Evolutionary conservation across 495 filamentous ascomycete genomes (phyloP).

Genomic region (Immersiella caudata): DNA sequence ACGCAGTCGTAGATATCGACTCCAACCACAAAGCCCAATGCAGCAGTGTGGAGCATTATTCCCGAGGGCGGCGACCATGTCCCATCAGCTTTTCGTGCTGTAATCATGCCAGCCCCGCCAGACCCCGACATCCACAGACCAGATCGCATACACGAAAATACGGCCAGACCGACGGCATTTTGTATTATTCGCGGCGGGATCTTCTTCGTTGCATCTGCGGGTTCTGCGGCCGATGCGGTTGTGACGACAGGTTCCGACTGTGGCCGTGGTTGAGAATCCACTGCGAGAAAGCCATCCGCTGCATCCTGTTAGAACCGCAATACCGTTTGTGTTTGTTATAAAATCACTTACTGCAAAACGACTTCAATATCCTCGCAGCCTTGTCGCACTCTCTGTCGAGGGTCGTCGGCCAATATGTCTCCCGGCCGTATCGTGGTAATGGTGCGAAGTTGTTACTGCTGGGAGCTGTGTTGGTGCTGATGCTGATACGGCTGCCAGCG

Average conservation of each 20-base stretch:
- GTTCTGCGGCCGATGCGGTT: slow-evolving; percentile 39
- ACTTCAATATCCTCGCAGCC: slow-evolving; percentile 79
- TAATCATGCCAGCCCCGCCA: slow-evolving; percentile 79
- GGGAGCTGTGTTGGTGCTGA: slow-evolving; percentile 51
- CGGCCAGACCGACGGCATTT: slow-evolving; percentile 81
- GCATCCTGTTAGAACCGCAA: background rate
- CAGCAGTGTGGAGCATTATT: slow-evolving; percentile 84
- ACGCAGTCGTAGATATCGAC: slow-evolving; percentile 95
- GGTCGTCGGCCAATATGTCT: slow-evolving; percentile 79
- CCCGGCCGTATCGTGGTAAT: slow-evolving; percentile 52
- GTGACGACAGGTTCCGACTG: slow-evolving; percentile 31
- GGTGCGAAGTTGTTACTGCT: slow-evolving; percentile 45
- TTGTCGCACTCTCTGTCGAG: slow-evolving; percentile 86
- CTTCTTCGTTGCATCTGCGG: slow-evolving; percentile 68
- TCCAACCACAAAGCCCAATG: slow-evolving; percentile 83
- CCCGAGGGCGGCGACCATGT: slow-evolving; percentile 88
- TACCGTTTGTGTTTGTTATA: background rate
- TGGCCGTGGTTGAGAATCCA: slow-evolving; percentile 2
- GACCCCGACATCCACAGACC: slow-evolving; percentile 90
- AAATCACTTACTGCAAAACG: slow-evolving; percentile 67
- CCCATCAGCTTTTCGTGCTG: slow-evolving; percentile 78
- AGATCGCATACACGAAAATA: slow-evolving; percentile 93
- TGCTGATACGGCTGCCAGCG: slow-evolving; percentile 39
- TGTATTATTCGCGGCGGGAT: slow-evolving; percentile 81
- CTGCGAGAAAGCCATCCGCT: slow-evolving; percentile 49